These are phyloP conservation scores for Mycotypha africana DNA, from an alignment of 371 early-diverging fungal genomes.

Conservation along the genomic window DNA sequence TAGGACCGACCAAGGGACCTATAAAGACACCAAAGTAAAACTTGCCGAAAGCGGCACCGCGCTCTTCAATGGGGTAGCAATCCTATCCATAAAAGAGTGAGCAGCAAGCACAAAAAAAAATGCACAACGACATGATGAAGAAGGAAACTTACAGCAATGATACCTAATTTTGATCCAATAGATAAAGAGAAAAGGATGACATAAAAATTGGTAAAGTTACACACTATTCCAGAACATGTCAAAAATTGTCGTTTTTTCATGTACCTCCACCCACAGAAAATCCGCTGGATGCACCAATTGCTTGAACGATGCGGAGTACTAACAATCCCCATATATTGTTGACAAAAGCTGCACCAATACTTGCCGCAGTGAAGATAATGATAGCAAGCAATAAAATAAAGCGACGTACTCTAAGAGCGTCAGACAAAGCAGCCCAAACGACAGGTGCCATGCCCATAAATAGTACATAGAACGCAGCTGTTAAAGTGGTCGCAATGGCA, in stretches of 20 bases:
- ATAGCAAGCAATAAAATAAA: slow-evolving; percentile 52
- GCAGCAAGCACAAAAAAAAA: too few relatives aligned
- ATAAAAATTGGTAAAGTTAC: too few relatives aligned
- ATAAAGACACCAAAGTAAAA: slow-evolving; percentile 47
- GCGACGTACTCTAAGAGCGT: slow-evolving; percentile 52
- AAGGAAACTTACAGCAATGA: too few relatives aligned
- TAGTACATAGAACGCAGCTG: slow-evolving; percentile 52
- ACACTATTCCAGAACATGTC: too few relatives aligned
- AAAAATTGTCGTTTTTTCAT: too few relatives aligned
- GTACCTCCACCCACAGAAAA: slow-evolving; percentile 63
- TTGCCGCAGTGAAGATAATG: slow-evolving; percentile 54
- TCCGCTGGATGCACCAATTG: slow-evolving; percentile 62
- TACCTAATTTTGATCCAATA: too few relatives aligned
- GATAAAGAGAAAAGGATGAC: too few relatives aligned
- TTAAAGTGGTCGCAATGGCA: slow-evolving; percentile 43
- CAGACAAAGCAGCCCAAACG: slow-evolving; percentile 65
- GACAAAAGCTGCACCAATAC: slow-evolving; percentile 61
- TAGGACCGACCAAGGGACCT: slow-evolving; percentile 19
- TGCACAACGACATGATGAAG: too few relatives aligned
- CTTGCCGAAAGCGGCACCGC: slow-evolving; percentile 34
- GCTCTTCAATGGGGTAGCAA: slow-evolving; percentile 19
- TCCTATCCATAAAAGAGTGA: slow-evolving; percentile 19
- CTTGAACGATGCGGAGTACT: slow-evolving; percentile 65
- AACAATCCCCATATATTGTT: slow-evolving; percentile 54
- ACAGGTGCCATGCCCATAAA: slow-evolving; percentile 58